These are phyloP conservation scores for Rhizopus arrhizus DNA, from an alignment of 371 early-diverging fungal species.

Conservation along the genomic window DNA sequence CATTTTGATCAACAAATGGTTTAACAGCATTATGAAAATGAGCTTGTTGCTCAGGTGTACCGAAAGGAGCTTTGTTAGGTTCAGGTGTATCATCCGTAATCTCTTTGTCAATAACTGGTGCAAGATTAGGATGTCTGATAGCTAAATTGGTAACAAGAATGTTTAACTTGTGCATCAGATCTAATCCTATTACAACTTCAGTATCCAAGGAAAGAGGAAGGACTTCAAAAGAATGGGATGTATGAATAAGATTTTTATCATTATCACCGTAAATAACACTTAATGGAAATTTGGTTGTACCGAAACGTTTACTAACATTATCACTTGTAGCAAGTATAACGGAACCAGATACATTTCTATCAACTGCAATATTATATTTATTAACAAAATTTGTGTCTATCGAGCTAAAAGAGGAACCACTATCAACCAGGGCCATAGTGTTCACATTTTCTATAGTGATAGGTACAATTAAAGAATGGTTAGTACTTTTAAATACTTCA, in stretches of 20 bases:
- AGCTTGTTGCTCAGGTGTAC: no score
- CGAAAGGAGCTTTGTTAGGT: no score
- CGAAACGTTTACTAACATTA: background rate
- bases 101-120: no score
- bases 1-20: no score
- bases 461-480: slow-evolving; percentile 5
- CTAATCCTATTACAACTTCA: background rate
- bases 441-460: slow-evolving; percentile 6
- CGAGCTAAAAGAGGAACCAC: slow-evolving; percentile 6
- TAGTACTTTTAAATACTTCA: background rate
- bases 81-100: no score
- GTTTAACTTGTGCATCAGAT: no score
- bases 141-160: no score
- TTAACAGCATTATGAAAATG: no score
- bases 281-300: background rate
- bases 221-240: background rate
- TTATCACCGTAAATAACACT: background rate
- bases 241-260: background rate
- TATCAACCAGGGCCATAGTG: slow-evolving; percentile 9
- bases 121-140: no score
- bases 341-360: background rate
- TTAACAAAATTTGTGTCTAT: background rate
- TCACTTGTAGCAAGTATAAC: background rate
- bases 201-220: background rate
- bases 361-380: no score